Conservation (phyloP, 2,329 filamentous ascomycete species). For the Ophiostoma quercus region DNA sequence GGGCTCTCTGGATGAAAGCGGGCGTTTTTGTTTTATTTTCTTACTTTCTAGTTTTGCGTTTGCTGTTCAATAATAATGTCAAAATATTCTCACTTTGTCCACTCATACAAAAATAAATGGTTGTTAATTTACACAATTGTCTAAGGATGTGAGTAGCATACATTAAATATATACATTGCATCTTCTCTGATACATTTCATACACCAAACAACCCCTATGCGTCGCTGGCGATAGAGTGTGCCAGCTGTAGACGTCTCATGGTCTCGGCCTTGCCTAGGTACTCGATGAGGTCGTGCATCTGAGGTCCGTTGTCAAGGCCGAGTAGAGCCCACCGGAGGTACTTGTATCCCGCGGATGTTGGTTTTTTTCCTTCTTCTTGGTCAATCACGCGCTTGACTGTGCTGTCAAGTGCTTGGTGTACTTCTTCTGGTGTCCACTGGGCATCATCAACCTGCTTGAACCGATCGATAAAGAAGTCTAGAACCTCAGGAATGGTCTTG, state of each 20-base stretch:
- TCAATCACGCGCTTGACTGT: slow-evolving; percentile 17
- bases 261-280: slow-evolving; percentile 34
- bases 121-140: not conserved
- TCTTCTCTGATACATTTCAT: not conserved
- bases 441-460: slow-evolving; percentile 21
- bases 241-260: slow-evolving; percentile 28
- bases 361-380: not conserved
- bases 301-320: slow-evolving; percentile 29
- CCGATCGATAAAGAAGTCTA: slow-evolving; percentile 21
- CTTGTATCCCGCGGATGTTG: slow-evolving; percentile 28
- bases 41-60: not conserved
- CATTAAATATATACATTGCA: not conserved
- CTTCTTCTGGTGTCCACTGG: slow-evolving; percentile 23
- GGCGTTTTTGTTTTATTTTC: slow-evolving; percentile 8
- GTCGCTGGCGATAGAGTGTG: slow-evolving; percentile 12
- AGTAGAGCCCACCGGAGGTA: slow-evolving; percentile 34
- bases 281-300: slow-evolving; percentile 30
- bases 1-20: not conserved
- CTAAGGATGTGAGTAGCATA: not conserved
- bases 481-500: not conserved
- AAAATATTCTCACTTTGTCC: not conserved
- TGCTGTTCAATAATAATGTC: not conserved
- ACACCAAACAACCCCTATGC: not conserved
- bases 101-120: not conserved
- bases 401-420: slow-evolving; percentile 19